Conservation (phyloP, 2,329 filamentous ascomycete genomes). For the Harringtonia lauricola region DNA sequence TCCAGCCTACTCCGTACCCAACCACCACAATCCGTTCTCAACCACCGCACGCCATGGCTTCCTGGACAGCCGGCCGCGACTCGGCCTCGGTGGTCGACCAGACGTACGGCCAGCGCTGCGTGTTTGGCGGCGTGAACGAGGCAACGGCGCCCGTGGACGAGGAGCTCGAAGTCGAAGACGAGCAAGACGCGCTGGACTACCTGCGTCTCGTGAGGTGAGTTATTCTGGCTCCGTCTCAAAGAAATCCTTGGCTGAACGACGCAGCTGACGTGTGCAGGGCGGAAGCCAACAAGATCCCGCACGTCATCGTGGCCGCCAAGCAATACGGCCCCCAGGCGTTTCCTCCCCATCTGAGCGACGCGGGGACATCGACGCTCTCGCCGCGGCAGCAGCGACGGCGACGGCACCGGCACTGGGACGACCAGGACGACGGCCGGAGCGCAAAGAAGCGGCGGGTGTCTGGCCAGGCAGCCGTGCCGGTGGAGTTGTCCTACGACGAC, state of each 20-base stretch:
- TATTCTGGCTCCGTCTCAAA: too few species aligned
- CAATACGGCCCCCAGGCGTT: slow-evolving; percentile 35
- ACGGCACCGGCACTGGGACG: slow-evolving; percentile 12
- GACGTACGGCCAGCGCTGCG: slow-evolving; percentile 60
- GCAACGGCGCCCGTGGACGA: slow-evolving; percentile 33
- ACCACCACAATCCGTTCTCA: neutral
- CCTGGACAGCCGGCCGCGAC: neutral
- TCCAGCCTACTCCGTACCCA: too few species aligned
- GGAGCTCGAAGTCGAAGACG: slow-evolving; percentile 56
- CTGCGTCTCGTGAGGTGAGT: slow-evolving; percentile 61
- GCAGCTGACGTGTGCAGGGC: slow-evolving; percentile 37
- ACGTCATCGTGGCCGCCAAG: slow-evolving; percentile 52
- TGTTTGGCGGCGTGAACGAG: slow-evolving; percentile 53
- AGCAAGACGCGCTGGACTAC: slow-evolving; percentile 59
- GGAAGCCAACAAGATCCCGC: slow-evolving; percentile 64
- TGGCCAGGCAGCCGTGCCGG: slow-evolving; percentile 6
- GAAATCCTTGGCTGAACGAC: neutral
- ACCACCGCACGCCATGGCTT: neutral
- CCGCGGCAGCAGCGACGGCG: slow-evolving; percentile 20
- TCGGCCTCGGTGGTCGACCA: slow-evolving; percentile 39
- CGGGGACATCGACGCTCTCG: slow-evolving; percentile 19
- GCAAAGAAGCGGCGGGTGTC: slow-evolving; percentile 5
- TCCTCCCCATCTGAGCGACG: slow-evolving; percentile 1
- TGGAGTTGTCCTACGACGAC: slow-evolving; percentile 19
- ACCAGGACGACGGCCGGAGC: slow-evolving; percentile 7